Evolutionary conservation across 768 basidiomycete species (phyloP), one percentile per base, ranked within the genome.

Genomic region (Trametes maxima): DNA sequence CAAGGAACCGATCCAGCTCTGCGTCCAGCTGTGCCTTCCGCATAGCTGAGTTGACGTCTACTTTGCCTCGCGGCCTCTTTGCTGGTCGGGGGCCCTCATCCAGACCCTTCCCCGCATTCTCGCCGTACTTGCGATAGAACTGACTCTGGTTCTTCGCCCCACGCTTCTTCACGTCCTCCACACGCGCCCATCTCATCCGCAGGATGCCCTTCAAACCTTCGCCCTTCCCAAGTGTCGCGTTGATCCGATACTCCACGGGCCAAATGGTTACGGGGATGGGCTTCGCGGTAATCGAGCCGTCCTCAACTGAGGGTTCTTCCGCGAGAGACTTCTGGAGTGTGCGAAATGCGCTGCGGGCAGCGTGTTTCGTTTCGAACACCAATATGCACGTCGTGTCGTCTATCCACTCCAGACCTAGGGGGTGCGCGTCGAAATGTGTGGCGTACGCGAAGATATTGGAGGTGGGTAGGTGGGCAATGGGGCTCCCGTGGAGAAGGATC

Each of bases 381-480:
- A 94, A 77, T 3, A 94, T 81, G 66, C 90, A 93, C 24, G 89
- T 92, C 22, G 78, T 87, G 74, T 94, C 92, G 71, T 92, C 86
- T 19, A 94, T 81, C 92, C 92, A 94, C 75, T 94, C 92, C 8
- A 94, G 76, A 8, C 82, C 92, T 63, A 91, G 80, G 0, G 92
- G 92, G 19, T 82, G 78, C 0, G 85, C 80, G 48, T 89, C 87
- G 68, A 90, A 92, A 66, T 93, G 88, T 1, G 85, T 88, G 35
- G 87, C 86, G 67, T 94, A 94, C 0, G 88, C 91, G 69, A 94
- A 94, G 54, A 94, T 80, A 40, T 88, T 82, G 2, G 84, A 78
- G 3, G 92, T 94, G 22, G 90, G 85, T 10, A 94, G 81, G 66
- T 87, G 82, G 4, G 86, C 79, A 59, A 94, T 90, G 0, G 92